Base-by-base conservation (phyloP, 352 stramenopile genomes). In the Blastocystis sp. region DNA sequence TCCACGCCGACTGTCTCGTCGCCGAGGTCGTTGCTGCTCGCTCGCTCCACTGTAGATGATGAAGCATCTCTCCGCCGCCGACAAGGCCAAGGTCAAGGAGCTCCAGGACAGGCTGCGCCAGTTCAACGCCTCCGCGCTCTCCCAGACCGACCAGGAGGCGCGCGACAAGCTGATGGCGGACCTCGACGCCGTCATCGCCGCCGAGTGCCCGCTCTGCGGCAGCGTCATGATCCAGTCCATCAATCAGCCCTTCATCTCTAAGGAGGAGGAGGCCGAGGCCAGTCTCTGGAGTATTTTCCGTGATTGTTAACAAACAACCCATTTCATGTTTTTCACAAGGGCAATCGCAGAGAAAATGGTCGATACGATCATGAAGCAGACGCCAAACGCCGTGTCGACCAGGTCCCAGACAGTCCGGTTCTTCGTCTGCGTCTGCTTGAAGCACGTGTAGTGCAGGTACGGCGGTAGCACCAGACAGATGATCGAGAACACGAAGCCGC, bases 151-250 rank as follows among this genome's bases (percentile, higher is more conserved):
- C 87, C 88, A 48, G 84, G 84, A 11, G 87, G 86, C 94, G 79
- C 90, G 91, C n/a, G 91, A 94, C 79, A 92, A 94, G 89, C 89
- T 96, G 49, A 91, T 96, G 89, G 90, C 94, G 67, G 94, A 96
- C 88, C 88, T 97, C 46, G 93, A 97, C 87, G 92, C 94, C 65
- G 96, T 95, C 87, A 92, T 97, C 46, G 93, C 93, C 32, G 94
- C 92, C 51, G 93, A 97, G 88, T 97, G 93, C 87, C 92, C 95
- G 86, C 94, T 96, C 84, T 97, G 93, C 87, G 93, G 93, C 49
- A 92, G 96, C 87, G 91, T 96, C 24, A 97, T 97, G 93, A 96
- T 97, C 87, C 93, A 96, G 88, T 96, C 92, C 61, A 94, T 97
- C 81, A 91, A 94, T 86, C 88, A 91, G 84, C 92, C 93, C 32